These are phyloP conservation scores for Postia placenta DNA, from an alignment of 768 basidiomycete genomes.

Conservation along the genomic window DNA sequence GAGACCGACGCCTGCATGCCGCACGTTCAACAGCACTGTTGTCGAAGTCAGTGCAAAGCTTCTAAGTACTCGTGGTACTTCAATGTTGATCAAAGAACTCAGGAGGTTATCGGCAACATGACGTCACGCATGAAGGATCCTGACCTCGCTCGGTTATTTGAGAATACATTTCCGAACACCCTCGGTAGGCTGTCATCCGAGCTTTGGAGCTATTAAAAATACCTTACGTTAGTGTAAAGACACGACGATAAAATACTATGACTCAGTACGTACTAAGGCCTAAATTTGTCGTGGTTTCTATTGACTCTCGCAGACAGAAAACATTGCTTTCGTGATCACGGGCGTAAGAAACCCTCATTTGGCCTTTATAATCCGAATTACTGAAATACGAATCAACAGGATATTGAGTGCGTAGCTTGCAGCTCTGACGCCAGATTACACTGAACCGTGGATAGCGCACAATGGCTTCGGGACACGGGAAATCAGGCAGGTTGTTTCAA, in stretches of 20 bases:
- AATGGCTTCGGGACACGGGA: conserved; percentile 79
- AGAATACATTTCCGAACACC: conserved; percentile 80
- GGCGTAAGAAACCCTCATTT: conserved; percentile 39
- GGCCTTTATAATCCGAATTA: neutral
- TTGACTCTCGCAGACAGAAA: conserved; percentile 40
- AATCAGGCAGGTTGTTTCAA: conserved; percentile 48
- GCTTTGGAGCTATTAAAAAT: neutral
- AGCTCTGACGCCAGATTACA: neutral
- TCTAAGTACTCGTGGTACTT: too few relatives aligned
- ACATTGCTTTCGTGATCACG: conserved; percentile 76
- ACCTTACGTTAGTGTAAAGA: conserved; percentile 32
- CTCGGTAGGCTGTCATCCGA: conserved; percentile 41
- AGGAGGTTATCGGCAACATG: conserved; percentile 77
- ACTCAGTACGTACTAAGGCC: conserved; percentile 35
- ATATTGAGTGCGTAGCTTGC: conserved; percentile 55
- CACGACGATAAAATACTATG: conserved; percentile 76
- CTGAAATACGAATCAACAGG: conserved; percentile 32
- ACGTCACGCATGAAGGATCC: conserved; percentile 66
- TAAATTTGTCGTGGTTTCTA: neutral
- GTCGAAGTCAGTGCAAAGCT: conserved; percentile 50
- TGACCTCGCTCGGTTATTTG: conserved; percentile 71
- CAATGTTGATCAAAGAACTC: neutral
- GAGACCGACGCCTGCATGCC: conserved; percentile 61
- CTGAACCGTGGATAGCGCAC: conserved; percentile 42
- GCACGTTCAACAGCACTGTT: conserved; percentile 70